Conservation (phyloP, 352 stramenopile genomes). For the Phytophthora kernoviae region DNA sequence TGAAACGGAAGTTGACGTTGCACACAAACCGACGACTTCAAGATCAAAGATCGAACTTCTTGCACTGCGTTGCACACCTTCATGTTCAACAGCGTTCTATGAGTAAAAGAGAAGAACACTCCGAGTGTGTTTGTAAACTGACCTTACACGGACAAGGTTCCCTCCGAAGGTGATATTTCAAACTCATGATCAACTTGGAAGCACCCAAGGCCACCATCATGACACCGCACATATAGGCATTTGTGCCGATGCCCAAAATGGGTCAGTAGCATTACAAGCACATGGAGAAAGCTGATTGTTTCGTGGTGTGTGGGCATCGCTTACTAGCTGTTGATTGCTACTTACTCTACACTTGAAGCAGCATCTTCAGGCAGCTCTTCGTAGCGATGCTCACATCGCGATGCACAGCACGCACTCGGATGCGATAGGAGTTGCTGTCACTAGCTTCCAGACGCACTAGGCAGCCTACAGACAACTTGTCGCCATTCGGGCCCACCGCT, state of each 20-base stretch:
- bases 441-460: slow-evolving; percentile 92
- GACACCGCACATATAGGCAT: no score
- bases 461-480: slow-evolving; percentile 94
- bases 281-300: slow-evolving; percentile 14
- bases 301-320: no score
- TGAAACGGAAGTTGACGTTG: slow-evolving; percentile 12
- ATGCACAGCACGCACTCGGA: slow-evolving; percentile 94
- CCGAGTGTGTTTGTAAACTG: slow-evolving; percentile 6
- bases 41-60: slow-evolving; percentile 2
- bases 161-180: no score
- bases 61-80: slow-evolving; percentile 3
- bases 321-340: slow-evolving; percentile 7
- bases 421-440: slow-evolving; percentile 78
- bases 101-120: neutral
- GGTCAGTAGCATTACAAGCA: no score
- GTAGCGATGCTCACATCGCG: slow-evolving; percentile 75
- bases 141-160: no score
- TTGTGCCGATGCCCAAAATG: no score
- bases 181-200: no score
- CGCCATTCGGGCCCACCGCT: slow-evolving; percentile 84
- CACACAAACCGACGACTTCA: neutral
- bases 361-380: slow-evolving; percentile 71
- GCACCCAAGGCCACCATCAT: no score
- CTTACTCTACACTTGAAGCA: slow-evolving; percentile 38
- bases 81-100: slow-evolving; percentile 2